These are phyloP conservation scores for Striga asiatica DNA, from an alignment of 257 asterid genomes.

Conservation along the genomic window DNA sequence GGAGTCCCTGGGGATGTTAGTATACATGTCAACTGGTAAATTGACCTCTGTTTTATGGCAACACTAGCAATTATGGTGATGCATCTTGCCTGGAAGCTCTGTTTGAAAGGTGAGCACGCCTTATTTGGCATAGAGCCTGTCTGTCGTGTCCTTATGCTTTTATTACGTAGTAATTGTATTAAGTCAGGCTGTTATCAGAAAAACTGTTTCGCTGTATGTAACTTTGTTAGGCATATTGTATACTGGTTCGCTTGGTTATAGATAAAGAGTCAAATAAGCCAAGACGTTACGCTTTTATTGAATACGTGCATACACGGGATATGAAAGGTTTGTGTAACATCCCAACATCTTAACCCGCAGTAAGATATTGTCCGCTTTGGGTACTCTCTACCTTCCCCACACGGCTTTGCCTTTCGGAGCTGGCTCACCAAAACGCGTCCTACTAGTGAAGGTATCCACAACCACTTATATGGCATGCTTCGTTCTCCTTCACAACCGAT, in stretches of 20 bases:
- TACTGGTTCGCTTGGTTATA: constrained; percentile 60
- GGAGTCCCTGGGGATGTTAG: constrained; percentile 73
- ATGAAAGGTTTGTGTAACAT: constrained; percentile 94
- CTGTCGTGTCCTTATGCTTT: constrained; percentile 95
- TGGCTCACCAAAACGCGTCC: no score
- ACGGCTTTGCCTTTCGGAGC: no score
- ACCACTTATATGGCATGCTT: no score
- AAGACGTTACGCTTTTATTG: constrained; percentile 75
- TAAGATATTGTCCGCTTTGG: no score
- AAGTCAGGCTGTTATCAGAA: no score
- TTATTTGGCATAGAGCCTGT: constrained; percentile 87
- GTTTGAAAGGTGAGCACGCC: constrained; percentile 99
- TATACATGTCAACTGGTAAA: constrained; percentile 45
- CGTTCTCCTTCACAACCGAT: no score
- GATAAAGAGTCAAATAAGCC: constrained; percentile 55
- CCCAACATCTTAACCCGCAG: no score
- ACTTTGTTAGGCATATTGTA: no score
- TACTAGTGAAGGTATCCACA: no score
- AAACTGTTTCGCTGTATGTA: no score
- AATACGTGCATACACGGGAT: constrained; percentile 61
- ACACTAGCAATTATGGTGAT: constrained; percentile 75
- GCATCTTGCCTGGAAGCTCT: constrained; percentile 77
- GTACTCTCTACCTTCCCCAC: no score
- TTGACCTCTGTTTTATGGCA: constrained; percentile 50
- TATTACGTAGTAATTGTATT: no score